Conservation (phyloP, 208 protist species). For the Phytomonas sp. region DNA sequence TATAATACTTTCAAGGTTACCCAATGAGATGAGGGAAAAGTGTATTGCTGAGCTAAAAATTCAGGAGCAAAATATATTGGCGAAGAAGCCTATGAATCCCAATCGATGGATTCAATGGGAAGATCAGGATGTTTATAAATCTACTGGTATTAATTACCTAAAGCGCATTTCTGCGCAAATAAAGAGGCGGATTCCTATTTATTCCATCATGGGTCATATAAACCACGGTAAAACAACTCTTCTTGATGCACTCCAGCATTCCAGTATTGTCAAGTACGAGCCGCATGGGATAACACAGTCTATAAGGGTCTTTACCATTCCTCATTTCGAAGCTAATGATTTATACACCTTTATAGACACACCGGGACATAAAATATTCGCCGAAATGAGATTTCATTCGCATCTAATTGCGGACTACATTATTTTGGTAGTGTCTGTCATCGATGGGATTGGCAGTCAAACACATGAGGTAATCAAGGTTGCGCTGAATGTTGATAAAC, state of each 20-base stretch:
- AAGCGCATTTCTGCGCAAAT: constrained; percentile 21
- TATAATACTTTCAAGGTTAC: constrained; percentile 72
- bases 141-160: constrained; percentile 55
- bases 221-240: constrained; percentile 89
- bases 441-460: constrained; percentile 74
- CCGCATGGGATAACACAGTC: constrained; percentile 72
- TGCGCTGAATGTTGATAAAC: constrained; percentile 75
- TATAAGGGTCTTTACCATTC: constrained; percentile 59
- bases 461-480: constrained; percentile 83
- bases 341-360: constrained; percentile 86
- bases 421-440: constrained; percentile 72
- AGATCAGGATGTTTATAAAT: constrained; percentile 77
- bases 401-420: constrained; percentile 60
- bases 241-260: constrained; percentile 65
- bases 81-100: neutral
- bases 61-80: constrained; percentile 25
- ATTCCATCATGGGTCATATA: constrained; percentile 73
- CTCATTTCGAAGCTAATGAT: constrained; percentile 7
- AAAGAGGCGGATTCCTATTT: constrained; percentile 56
- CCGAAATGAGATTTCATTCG: constrained; percentile 69
- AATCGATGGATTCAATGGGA: constrained; percentile 68
- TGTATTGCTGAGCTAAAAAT: constrained; percentile 42
- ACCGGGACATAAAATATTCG: constrained; percentile 80
- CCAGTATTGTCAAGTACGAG: constrained; percentile 41
- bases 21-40: constrained; percentile 27